Conservation (phyloP, 2,329 filamentous ascomycete species). For the Pseudopithomyces chartarum region DNA sequence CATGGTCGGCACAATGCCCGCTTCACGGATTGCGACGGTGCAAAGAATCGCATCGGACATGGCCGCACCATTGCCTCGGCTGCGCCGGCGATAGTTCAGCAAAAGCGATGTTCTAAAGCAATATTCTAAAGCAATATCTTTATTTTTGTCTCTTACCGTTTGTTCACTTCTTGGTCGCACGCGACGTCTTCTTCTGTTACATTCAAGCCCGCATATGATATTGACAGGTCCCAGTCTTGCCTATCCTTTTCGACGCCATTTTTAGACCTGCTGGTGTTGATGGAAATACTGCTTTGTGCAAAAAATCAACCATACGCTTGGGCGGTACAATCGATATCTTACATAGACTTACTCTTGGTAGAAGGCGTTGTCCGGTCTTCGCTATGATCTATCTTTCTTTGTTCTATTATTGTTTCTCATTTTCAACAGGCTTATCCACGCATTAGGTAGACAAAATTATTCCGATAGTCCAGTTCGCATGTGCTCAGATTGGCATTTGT, state of each 20-base stretch:
- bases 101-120: not conserved
- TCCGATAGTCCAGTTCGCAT: not conserved
- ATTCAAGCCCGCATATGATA: not conserved
- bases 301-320: not conserved
- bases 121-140: not conserved
- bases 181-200: not conserved
- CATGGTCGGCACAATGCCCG: not conserved
- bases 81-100: too few species aligned
- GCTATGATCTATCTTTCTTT: not conserved
- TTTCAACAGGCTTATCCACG: not conserved
- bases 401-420: not conserved
- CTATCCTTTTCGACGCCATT: too few species aligned
- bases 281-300: not conserved
- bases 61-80: too few species aligned
- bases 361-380: not conserved
- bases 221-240: not conserved
- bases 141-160: not conserved
- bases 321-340: not conserved
- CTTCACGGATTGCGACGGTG: too few species aligned
- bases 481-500: too few species aligned
- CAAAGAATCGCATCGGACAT: too few species aligned
- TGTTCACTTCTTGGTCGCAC: too few species aligned
- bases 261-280: too few species aligned
- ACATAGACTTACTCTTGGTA: not conserved
- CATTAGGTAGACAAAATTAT: constrained; percentile 1